Conservation (phyloP, 768 basidiomycete genomes). For the Podaxis sp. region DNA sequence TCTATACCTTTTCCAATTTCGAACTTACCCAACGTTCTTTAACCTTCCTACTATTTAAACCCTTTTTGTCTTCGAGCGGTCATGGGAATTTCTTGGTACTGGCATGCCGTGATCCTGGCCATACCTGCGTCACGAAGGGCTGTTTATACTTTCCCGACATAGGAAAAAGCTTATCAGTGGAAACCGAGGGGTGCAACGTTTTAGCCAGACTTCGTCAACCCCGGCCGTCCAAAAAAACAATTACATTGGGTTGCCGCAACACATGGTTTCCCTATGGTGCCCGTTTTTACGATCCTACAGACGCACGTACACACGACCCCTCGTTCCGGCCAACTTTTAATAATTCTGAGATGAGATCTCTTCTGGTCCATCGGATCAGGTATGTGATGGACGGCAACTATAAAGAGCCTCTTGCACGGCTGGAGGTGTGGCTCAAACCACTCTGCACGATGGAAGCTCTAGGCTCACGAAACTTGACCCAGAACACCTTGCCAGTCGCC, state of each 20-base stretch:
- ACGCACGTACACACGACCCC: background rate
- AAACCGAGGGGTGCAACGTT: slow-evolving; percentile 4
- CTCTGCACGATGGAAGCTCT: background rate
- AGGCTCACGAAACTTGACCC: background rate
- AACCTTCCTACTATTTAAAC: background rate
- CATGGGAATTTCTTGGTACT: background rate
- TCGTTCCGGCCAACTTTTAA: background rate
- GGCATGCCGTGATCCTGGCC: too few species aligned
- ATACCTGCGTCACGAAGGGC: background rate
- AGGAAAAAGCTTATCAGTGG: background rate
- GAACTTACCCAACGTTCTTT: too few species aligned
- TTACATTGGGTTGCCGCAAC: background rate
- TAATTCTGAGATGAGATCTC: background rate
- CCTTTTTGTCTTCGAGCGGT: background rate
- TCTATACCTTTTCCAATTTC: background rate
- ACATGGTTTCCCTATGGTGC: background rate
- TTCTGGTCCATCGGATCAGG: slow-evolving; percentile 6
- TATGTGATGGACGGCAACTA: background rate
- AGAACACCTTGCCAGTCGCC: background rate
- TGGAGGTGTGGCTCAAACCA: background rate
- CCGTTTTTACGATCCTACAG: background rate
- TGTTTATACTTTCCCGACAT: background rate
- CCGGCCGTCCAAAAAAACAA: background rate
- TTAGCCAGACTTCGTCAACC: background rate
- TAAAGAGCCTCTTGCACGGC: background rate